Base-by-base conservation (phyloP, 164 flowering plant genomes). In the Akebia trifoliata region DNA sequence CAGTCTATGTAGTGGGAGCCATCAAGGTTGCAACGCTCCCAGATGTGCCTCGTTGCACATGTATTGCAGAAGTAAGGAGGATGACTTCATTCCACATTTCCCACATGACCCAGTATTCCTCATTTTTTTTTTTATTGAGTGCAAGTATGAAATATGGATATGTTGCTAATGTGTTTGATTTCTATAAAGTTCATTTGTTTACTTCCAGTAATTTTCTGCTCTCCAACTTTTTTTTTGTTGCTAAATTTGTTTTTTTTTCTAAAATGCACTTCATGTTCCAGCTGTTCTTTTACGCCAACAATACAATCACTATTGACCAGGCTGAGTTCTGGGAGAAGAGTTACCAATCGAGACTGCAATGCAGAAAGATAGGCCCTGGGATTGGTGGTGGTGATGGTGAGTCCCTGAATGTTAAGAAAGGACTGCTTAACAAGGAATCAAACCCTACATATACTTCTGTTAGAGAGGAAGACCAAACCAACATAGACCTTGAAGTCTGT, bases 271-370 rank as follows among this genome's bases (percentile, higher is more conserved):
- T 50, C 22, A 65, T 35, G 22, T 62, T 52, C 59, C 81, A 93
- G 99, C 66, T 94, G 79, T 94, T 90, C 75, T 94, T 94, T 64
- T 78, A 68, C 76, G 86, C 85, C 36, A 86, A 90, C 66, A 70
- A 66, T 67, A 66, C 72, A 42, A 72, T 88, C 47, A 68, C 86
- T 25, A 77, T 86, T 60, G 84, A 80, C 51, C 85, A 85, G 59
- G 74, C 93, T 34, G 84, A 82, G 26, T 90, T 86, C 58, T 94
- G 99, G 99, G 96, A 90, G 75, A 86, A 80, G 68, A 82, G 99
- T 68, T 94, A 82, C 78, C 69, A 78, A 20, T 66, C 73, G 50
- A 83, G 94, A 73, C 56, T 59, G 21, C 38, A 56, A 39, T 61
- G 63, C 50, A 60, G 57, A 45, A 81, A 65, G 58, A 48, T 58